Evolutionary conservation across 2,329 filamentous ascomycete genomes (phyloP).

Genomic region (Stenocarpella maydis): DNA sequence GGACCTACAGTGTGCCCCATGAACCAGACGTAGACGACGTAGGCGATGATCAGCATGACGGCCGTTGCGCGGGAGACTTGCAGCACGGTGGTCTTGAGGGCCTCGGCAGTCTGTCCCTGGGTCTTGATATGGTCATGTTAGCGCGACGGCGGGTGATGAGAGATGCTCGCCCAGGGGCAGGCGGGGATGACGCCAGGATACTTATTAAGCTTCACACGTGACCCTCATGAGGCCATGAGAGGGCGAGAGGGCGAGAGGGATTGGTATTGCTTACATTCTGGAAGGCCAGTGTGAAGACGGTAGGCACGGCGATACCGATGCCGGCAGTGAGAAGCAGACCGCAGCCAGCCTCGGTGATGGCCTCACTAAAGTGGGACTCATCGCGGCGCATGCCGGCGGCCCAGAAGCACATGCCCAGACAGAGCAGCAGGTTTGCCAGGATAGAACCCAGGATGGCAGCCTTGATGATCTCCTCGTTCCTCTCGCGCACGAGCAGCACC

Average conservation of each 20-base stretch:
- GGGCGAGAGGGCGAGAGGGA: no score
- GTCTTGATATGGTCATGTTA: background rate
- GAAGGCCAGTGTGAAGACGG: constrained; percentile 39
- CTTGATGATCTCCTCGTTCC: constrained; percentile 75
- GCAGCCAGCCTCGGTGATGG: constrained; percentile 80
- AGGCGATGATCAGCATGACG: constrained; percentile 65
- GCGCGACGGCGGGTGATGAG: background rate
- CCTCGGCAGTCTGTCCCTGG: constrained; percentile 22
- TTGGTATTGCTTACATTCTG: constrained; percentile 8
- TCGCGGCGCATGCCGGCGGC: constrained; percentile 74
- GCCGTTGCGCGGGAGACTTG: constrained; percentile 66
- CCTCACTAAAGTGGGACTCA: constrained; percentile 76
- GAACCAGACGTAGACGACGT: constrained; percentile 62
- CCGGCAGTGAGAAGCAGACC: constrained; percentile 78
- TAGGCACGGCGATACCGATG: constrained; percentile 53
- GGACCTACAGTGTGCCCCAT: constrained; percentile 57
- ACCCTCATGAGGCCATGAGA: no score
- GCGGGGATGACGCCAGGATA: background rate
- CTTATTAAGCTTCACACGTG: background rate
- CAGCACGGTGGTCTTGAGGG: constrained; percentile 53
- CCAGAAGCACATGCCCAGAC: constrained; percentile 82
- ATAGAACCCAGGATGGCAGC: constrained; percentile 86
- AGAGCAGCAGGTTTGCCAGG: constrained; percentile 81
- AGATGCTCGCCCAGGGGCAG: background rate
- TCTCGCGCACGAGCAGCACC: constrained; percentile 65